Conservation (phyloP, 441 rosid genomes). For the Jatropha multifida region DNA sequence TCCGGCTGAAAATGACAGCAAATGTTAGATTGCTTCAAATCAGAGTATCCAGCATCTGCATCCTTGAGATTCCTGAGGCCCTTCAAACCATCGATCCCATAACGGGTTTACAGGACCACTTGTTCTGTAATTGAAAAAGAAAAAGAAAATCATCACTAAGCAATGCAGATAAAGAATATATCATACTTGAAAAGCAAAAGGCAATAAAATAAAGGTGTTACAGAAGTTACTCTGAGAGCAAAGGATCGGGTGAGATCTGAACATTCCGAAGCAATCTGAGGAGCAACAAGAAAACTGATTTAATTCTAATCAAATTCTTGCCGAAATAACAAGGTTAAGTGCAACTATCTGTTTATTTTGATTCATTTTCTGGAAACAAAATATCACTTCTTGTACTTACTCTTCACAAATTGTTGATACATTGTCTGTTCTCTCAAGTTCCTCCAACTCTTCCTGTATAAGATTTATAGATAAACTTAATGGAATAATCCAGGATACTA, state of each 20-base stretch:
- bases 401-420: slow-evolving; percentile 57
- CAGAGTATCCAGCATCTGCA: slow-evolving; percentile 76
- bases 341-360: neutral
- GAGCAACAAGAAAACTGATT: slow-evolving; percentile 12
- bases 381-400: slow-evolving; percentile 45
- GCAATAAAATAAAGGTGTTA: neutral
- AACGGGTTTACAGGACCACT: slow-evolving; percentile 51
- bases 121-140: slow-evolving; percentile 47
- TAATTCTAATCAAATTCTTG: slow-evolving; percentile 18
- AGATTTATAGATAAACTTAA: slow-evolving; percentile 14
- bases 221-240: slow-evolving; percentile 62
- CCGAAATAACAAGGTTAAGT: slow-evolving; percentile 1
- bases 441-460: slow-evolving; percentile 69
- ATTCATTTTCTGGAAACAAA: neutral
- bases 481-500: neutral
- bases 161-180: slow-evolving; percentile 13
- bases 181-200: slow-evolving; percentile 6
- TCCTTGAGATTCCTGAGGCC: slow-evolving; percentile 64
- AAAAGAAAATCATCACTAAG: neutral
- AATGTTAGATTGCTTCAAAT: slow-evolving; percentile 29
- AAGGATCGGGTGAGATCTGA: slow-evolving; percentile 57
- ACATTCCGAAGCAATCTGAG: slow-evolving; percentile 49
- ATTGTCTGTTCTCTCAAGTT: slow-evolving; percentile 48
- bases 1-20: slow-evolving; percentile 18
- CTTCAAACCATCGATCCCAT: slow-evolving; percentile 92